These are phyloP conservation scores for Crithidia thermophila DNA, from an alignment of 208 protist genomes.

Conservation along the genomic window DNA sequence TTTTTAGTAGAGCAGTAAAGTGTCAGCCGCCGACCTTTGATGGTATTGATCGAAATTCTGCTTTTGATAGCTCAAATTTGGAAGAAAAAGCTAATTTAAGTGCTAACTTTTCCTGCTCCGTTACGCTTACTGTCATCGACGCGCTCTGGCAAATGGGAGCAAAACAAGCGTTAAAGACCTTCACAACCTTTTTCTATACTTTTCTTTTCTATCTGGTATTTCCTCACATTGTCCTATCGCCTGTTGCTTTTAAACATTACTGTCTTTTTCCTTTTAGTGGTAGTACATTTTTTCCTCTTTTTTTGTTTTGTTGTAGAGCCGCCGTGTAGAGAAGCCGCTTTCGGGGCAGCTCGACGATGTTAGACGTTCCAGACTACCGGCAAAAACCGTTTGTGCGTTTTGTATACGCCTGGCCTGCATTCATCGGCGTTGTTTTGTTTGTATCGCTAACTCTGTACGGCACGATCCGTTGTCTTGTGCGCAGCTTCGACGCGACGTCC, in stretches of 20 bases:
- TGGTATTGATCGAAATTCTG: too few species aligned
- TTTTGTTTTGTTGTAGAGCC: slow-evolving; percentile 22
- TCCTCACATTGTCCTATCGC: too few species aligned
- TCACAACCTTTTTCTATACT: not conserved
- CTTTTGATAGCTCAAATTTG: too few species aligned
- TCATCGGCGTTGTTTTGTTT: slow-evolving; percentile 39
- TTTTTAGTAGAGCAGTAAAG: too few species aligned
- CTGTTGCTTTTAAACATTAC: not conserved
- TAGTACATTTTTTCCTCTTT: slow-evolving; percentile 8
- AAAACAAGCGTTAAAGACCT: too few species aligned
- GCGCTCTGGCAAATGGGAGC: too few species aligned
- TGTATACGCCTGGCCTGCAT: slow-evolving; percentile 61
- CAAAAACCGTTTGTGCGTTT: slow-evolving; percentile 44
- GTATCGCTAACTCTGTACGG: slow-evolving; percentile 35
- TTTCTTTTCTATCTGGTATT: too few species aligned
- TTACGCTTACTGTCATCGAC: too few species aligned
- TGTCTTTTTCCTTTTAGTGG: slow-evolving; percentile 5
- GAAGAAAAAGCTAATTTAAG: too few species aligned
- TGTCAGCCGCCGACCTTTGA: too few species aligned
- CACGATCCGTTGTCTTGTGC: slow-evolving; percentile 14
- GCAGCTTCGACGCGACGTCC: not conserved
- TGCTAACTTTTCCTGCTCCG: too few species aligned
- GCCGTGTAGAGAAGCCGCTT: not conserved
- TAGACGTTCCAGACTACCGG: slow-evolving; percentile 27
- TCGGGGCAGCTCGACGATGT: not conserved